Evolutionary conservation across 2,329 filamentous ascomycete genomes (phyloP).

Genomic region (Pestalotiopsis sp.): DNA sequence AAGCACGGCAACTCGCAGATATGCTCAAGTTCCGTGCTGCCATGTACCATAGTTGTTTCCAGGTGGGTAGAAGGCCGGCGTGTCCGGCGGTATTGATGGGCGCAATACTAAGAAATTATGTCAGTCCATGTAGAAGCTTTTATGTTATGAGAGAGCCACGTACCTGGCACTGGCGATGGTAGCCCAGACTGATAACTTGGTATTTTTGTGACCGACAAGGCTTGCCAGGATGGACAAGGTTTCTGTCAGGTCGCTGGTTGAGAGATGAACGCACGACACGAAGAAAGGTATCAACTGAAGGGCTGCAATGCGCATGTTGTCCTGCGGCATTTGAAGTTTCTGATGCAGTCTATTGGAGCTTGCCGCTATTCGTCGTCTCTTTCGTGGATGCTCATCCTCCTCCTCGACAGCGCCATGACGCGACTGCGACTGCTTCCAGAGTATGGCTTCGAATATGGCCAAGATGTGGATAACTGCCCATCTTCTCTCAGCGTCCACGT

Average conservation of each 20-base stretch:
- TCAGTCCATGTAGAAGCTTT: background rate
- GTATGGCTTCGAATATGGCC: constrained; percentile 56
- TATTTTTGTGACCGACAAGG: constrained; percentile 70
- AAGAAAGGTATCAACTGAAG: constrained; percentile 62
- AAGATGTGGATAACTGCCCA: constrained; percentile 63
- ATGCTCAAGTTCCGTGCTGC: constrained; percentile 72
- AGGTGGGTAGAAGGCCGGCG: constrained; percentile 48
- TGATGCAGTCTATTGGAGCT: constrained; percentile 48
- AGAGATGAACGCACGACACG: constrained; percentile 45
- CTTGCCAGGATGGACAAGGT: constrained; percentile 60
- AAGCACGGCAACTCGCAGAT: constrained; percentile 71
- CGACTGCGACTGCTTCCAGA: constrained; percentile 30
- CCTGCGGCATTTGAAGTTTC: constrained; percentile 47
- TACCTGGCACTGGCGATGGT: constrained; percentile 82
- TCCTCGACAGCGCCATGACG: constrained; percentile 19
- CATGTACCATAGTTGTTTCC: constrained; percentile 77
- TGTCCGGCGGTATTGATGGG: constrained; percentile 40
- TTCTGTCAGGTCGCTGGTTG: constrained; percentile 53
- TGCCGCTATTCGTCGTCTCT: constrained; percentile 48
- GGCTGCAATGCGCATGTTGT: constrained; percentile 48
- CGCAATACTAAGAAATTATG: constrained; percentile 42
- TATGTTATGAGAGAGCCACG: background rate
- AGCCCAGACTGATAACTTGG: constrained; percentile 73
- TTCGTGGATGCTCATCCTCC: constrained; percentile 50
- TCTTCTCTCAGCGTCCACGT: constrained; percentile 56